Base-by-base conservation (phyloP, 2,329 filamentous ascomycete species). In the Microsporum canis region DNA sequence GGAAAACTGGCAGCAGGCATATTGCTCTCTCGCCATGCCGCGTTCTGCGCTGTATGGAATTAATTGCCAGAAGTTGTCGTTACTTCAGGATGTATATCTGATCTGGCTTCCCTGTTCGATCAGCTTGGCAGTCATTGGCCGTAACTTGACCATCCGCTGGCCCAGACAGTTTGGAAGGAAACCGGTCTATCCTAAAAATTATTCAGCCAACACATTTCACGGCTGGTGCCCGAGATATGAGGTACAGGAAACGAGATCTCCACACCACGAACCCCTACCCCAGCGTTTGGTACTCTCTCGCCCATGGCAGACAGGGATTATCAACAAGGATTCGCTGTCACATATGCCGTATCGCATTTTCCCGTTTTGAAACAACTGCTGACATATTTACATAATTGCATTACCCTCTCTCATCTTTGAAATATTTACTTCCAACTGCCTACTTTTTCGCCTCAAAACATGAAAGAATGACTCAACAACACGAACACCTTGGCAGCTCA, bases 261-360 rank as follows among this genome's bases (percentile, higher is more conserved):
- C 51, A 55, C 51, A 55, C 5, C 29, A 34, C 51, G 33, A 55
- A 55, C 33, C 51, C 51, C 51, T 55, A 55, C 51, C 51, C 51
- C 33, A 12, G 51, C 51, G 51, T 55, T 31, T 55, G 51, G 51
- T 55, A 23, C 51, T 55, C 7, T 55, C n/a, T 34, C 51, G 51
- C 51, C 51, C 51, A 55, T 55, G 51, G 51, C 51, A 55, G n/a
- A 36, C 51, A 55, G 51, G 51, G 51, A 55, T 55, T 17, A 12
- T 33, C n/a, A 12, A 23, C 51, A n/a, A 36, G 51, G 51, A 17
- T 34, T 29, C 36, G 31, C 51, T 55, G 51, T 55, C 51, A 55
- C 33, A 55, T 17, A 55, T 55, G 33, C 31, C 14, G 51, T 55
- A 36, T 55, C 33, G 51, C 17, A 55, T 55, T 31, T 55, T 55